phyloP scores from a whole-genome alignment of 2,329 filamentous ascomycete species.

The Sporothrix variecibatus region DNA sequence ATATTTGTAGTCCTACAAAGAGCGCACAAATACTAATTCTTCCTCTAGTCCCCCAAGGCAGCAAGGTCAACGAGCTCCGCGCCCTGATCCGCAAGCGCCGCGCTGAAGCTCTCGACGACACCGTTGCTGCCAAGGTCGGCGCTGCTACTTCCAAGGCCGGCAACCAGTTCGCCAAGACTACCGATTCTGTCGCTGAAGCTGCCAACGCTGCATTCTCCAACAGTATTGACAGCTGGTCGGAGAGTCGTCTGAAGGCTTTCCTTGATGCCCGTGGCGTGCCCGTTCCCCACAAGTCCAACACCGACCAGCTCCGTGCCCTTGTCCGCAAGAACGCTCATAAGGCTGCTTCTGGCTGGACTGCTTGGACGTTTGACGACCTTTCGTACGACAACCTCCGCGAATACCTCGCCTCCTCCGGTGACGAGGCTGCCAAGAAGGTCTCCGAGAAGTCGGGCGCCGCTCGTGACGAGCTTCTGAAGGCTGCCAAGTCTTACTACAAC shows the following conservation, averaged over 20 bases:
- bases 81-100: conserved; percentile 88
- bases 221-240: conserved; percentile 66
- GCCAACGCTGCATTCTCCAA: conserved; percentile 67
- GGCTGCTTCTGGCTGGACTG: conserved; percentile 65
- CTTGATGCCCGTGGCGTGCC: conserved; percentile 76
- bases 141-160: conserved; percentile 74
- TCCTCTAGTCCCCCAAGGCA: conserved; percentile 78
- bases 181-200: conserved; percentile 64
- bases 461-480: conserved; percentile 72
- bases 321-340: conserved; percentile 75
- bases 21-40: not conserved
- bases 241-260: conserved; percentile 75
- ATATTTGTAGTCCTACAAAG: not conserved
- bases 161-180: conserved; percentile 76
- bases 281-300: conserved; percentile 70
- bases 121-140: conserved; percentile 60
- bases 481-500: conserved; percentile 61
- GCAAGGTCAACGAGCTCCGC: conserved; percentile 83
- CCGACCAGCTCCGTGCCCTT: conserved; percentile 70
- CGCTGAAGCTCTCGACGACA: conserved; percentile 69
- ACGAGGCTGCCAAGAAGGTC: conserved; percentile 58
- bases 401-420: conserved; percentile 55
- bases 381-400: conserved; percentile 68
- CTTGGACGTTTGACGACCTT: conserved; percentile 80
- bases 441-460: conserved; percentile 64